Evolutionary conservation across 805 yeast genomes (phyloP), one percentile per base, ranked within the genome.

Genomic region (Kuraishia piskuri): DNA sequence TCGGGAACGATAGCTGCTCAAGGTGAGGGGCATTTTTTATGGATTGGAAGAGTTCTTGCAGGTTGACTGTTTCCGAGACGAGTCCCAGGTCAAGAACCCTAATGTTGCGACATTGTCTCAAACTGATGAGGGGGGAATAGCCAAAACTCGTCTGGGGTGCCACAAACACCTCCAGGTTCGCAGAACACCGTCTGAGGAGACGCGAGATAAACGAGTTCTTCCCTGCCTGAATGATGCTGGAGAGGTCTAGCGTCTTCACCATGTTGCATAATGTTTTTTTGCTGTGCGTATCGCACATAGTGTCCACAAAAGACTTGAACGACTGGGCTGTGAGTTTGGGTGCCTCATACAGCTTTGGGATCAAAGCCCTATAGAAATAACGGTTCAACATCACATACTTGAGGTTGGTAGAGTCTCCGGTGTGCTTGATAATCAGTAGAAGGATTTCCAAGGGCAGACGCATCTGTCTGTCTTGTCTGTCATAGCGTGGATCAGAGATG

Each of bases 111-210:
- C 99, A 94, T 47, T 83, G 73, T 54, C 88, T 78, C 48, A 94
- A 73, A 51, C 95, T 83, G n/a, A 89, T 78, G 58, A 92, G 70
- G 1, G 98, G 97, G 1, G 96, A 87, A 50, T 83, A 78, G 0
- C 99, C 99, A 72, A 94, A 92, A 70, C 95, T 86, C 31, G 97
- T 85, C 64, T 92, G 98, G 2, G 98, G 96, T 0, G 98, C 97
- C 7, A 87, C 78, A 61, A 94, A 90, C 10, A 75, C 71, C 57
- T 82, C 79, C 50, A 94, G 70, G 44, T 75, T 77, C 20, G 75
- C 66, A 8, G 90, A 79, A 53, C 96, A 88, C 46, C 96, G 75
- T 61, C 96, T 80, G 53, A 94, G 71, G 6, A 94, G 65, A 58
- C 88, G 85, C 0, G 97, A 89, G 12, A 92, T 90, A 66, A 76